A percentile compares a stretch with the other conserved stretches of the same genome.
phyloP scores from a whole-genome alignment of 78 protist species.

The Polysphondylium violaceum region DNA sequence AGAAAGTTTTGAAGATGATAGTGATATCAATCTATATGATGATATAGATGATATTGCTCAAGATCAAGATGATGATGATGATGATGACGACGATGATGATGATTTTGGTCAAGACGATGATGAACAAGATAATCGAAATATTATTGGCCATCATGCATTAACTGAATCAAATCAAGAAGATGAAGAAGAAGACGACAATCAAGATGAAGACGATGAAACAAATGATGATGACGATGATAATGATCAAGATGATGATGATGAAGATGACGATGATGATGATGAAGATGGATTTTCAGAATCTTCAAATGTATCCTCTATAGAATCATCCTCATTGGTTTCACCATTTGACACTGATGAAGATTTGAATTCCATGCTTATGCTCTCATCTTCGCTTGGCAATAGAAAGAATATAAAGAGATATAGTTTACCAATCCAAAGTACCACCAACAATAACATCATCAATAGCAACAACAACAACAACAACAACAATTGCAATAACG shows the following conservation, averaged over 20 bases:
- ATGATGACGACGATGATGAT: constrained; percentile 29
- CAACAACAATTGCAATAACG: background rate
- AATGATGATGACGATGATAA: background rate
- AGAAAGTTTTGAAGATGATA: too few relatives aligned
- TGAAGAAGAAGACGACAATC: constrained; percentile 9
- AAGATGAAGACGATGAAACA: constrained; percentile 10
- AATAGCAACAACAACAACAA: constrained; percentile 6
- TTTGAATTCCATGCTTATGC: too few relatives aligned
- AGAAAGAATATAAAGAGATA: too few relatives aligned
- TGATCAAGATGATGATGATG: constrained; percentile 20
- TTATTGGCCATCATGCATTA: too few relatives aligned
- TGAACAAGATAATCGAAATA: too few relatives aligned
- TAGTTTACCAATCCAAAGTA: too few relatives aligned
- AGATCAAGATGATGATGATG: background rate
- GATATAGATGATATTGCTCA: constrained; percentile 10
- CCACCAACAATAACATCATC: constrained; percentile 5
- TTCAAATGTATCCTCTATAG: background rate
- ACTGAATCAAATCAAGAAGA: background rate
- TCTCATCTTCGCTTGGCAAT: too few relatives aligned
- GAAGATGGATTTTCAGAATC: constrained; percentile 35
- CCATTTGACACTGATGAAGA: too few relatives aligned
- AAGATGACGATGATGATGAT: constrained; percentile 7
- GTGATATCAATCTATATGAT: background rate
- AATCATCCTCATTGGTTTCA: constrained; percentile 2
- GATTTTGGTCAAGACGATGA: constrained; percentile 1